phyloP scores from a whole-genome alignment of 2,329 filamentous ascomycete species.

The Cladophialophora chaetospira region DNA sequence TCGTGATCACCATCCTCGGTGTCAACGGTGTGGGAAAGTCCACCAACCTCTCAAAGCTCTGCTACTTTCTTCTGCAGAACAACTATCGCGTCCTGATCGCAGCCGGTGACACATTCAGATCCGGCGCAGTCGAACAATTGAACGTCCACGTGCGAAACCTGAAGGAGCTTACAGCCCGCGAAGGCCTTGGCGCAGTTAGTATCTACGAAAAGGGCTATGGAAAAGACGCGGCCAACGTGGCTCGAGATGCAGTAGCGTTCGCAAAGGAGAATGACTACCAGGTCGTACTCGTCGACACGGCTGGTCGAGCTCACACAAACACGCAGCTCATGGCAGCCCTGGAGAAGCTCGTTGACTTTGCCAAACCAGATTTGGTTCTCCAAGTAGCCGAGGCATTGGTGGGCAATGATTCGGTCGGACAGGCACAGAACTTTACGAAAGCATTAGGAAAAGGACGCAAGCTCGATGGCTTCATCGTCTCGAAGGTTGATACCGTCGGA shows the following conservation, averaged over 20 bases:
- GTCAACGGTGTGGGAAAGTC: slow-evolving; percentile 99
- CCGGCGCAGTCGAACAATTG: slow-evolving; percentile 93
- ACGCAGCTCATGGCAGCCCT: slow-evolving; percentile 92
- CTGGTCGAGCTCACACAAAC: slow-evolving; percentile 92
- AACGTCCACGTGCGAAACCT: slow-evolving; percentile 93
- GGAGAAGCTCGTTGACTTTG: slow-evolving; percentile 96
- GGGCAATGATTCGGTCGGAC: slow-evolving; percentile 90
- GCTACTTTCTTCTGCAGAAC: slow-evolving; percentile 96
- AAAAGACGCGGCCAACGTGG: slow-evolving; percentile 93
- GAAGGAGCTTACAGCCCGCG: slow-evolving; percentile 80
- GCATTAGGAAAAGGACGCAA: slow-evolving; percentile 79
- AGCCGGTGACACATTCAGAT: slow-evolving; percentile 95
- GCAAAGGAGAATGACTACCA: slow-evolving; percentile 77
- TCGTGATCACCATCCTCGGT: slow-evolving; percentile 96
- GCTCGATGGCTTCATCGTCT: slow-evolving; percentile 96
- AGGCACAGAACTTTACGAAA: slow-evolving; percentile 93
- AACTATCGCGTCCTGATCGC: slow-evolving; percentile 93
- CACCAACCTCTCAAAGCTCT: slow-evolving; percentile 96
- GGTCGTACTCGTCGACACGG: slow-evolving; percentile 95
- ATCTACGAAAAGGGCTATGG: slow-evolving; percentile 97
- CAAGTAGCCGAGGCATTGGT: slow-evolving; percentile 96
- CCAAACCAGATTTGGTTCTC: slow-evolving; percentile 94
- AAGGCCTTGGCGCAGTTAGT: slow-evolving; percentile 78
- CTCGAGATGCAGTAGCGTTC: slow-evolving; percentile 85
- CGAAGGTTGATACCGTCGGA: slow-evolving; percentile 98